Base-by-base conservation (phyloP, 495 filamentous ascomycete species). In the Entonaema liquescens region DNA sequence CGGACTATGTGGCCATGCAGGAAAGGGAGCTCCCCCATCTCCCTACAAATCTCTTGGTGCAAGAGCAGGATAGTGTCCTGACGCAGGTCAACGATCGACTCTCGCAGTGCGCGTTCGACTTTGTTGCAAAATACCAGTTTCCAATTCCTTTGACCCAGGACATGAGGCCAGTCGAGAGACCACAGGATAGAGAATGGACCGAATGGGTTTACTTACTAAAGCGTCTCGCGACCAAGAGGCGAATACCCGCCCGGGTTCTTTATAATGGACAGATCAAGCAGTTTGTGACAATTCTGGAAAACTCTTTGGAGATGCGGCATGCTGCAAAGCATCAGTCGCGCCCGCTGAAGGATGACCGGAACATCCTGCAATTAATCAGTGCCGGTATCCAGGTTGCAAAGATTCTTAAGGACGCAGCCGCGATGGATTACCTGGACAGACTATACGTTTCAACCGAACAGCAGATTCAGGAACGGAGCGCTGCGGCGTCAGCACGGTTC, bases 251-350 rank as follows among this genome's bases (percentile, higher is more conserved):
- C 19, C 83, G 92, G 57, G 90, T 94, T 12, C 82, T 96, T 36
- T 94, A 96, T 81, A 92, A 94, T 78, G 90, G 91, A 67, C 92
- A 95, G 79, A 96, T 96, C 81, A 94, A 94, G 78, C 91, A 94
- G 78, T 86, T 94, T 75, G 90, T 93, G 63, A 94, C 92, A 44
- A 87, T 94, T 28, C 79, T 95, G 77, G 91, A 93, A 74, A 93
- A 93, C 74, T 93, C 91, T 62, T 80, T 93, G 79, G 92, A 94
- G 81, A 92, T 93, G 91, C 87, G 92, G 64, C 92, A 94, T 74
- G 89, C 89, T 71, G 91, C 91, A 49, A 93, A 93, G 83, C 90
- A 94, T 79, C 91, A 93, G 77, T 90, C 88, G 53, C 86, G 92
- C 49, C 92, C 92, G 17, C 82, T 93, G 65, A 96, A 96, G 86